phyloP scores from a whole-genome alignment of 2,329 filamentous ascomycete species.

The Apiospora arundinis region DNA sequence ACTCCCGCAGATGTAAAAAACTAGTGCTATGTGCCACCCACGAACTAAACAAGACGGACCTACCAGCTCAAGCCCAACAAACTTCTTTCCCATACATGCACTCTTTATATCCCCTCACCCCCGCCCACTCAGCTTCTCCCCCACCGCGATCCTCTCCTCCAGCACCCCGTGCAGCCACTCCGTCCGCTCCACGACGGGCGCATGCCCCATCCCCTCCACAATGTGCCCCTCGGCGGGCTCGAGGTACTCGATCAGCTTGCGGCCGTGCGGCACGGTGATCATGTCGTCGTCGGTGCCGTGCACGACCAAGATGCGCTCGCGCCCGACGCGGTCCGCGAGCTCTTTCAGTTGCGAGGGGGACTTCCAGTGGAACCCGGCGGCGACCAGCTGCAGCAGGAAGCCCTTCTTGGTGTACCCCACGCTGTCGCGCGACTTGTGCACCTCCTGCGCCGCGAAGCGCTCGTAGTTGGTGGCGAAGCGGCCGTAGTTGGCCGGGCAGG shows the following conservation, averaged over 20 bases:
- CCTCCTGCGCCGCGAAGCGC: constrained; percentile 80
- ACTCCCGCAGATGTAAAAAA: too few relatives aligned
- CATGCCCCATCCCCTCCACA: constrained; percentile 77
- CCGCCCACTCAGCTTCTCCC: constrained; percentile 51
- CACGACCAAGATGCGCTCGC: constrained; percentile 76
- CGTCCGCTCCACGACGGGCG: constrained; percentile 73
- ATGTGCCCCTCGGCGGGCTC: constrained; percentile 66
- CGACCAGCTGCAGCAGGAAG: constrained; percentile 79
- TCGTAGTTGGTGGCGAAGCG: constrained; percentile 79
- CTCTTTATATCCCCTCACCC: constrained; percentile 15
- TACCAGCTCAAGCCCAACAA: not conserved
- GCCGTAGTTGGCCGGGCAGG: constrained; percentile 44
- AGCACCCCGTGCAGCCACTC: constrained; percentile 72
- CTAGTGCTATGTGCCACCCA: too few relatives aligned
- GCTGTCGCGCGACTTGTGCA: constrained; percentile 71
- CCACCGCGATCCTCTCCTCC: constrained; percentile 60
- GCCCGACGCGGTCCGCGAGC: constrained; percentile 72
- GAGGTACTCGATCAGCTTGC: constrained; percentile 70
- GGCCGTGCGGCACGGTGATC: constrained; percentile 74
- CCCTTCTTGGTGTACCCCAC: constrained; percentile 68
- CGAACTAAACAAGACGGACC: not conserved
- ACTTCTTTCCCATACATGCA: not conserved
- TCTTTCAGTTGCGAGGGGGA: constrained; percentile 66
- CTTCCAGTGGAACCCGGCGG: constrained; percentile 83
- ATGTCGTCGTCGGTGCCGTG: constrained; percentile 81